Evolutionary conservation across 2,329 filamentous ascomycete genomes (phyloP).

Genomic region (Macrophomina tecta): DNA sequence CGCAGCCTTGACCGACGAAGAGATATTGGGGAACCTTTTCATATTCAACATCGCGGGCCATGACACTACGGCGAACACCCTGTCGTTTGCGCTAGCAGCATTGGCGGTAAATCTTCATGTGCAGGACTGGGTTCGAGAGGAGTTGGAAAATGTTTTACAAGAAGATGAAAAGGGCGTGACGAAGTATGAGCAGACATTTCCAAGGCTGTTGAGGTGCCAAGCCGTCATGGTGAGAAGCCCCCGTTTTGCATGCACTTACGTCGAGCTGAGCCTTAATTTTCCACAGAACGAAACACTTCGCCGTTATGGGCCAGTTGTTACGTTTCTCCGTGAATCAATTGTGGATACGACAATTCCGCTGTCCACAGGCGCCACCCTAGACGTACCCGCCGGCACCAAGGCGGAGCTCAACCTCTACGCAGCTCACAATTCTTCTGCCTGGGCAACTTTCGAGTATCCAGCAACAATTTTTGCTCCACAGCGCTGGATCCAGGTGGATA

Average conservation of each 20-base stretch:
- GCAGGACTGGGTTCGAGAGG: constrained; percentile 55
- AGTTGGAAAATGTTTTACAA: constrained; percentile 37
- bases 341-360: not conserved
- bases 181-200: constrained; percentile 45
- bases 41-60: constrained; percentile 59
- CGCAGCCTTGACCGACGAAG: constrained; percentile 34
- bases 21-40: constrained; percentile 59
- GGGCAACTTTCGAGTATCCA: not conserved
- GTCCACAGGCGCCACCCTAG: not conserved
- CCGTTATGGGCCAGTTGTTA: constrained; percentile 46
- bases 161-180: constrained; percentile 33
- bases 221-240: constrained; percentile 37
- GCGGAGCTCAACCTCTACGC: not conserved
- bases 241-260: not conserved
- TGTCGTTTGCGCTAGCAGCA: constrained; percentile 47
- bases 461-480: not conserved
- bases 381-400: not conserved
- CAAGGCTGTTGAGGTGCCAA: constrained; percentile 50
- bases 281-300: constrained; percentile 50
- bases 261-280: not conserved
- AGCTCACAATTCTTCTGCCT: not conserved
- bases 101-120: constrained; percentile 49
- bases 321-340: not conserved
- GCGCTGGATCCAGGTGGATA: not conserved
- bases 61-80: constrained; percentile 56